A percentile compares a stretch with the other conserved stretches of the same genome.
phyloP scores from a whole-genome alignment of 2,329 filamentous ascomycete species.

The Neofusicoccum cordaticola region DNA sequence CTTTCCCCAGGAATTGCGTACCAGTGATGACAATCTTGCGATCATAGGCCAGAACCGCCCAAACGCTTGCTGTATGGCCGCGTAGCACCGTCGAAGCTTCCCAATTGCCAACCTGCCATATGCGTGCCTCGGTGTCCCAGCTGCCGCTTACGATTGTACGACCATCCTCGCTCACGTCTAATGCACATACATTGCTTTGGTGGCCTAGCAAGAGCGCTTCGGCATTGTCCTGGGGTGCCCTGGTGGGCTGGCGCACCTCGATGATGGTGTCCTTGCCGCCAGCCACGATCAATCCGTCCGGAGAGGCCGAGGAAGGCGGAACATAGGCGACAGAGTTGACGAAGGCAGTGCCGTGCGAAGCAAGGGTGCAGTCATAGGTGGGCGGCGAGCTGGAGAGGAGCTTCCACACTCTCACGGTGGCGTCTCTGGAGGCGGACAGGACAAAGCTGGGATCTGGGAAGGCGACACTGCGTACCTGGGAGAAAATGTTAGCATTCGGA shows the following conservation, averaged over 20 bases:
- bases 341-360: constrained; percentile 77
- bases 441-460: constrained; percentile 72
- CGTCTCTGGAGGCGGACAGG: constrained; percentile 86
- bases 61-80: constrained; percentile 80
- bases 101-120: constrained; percentile 87
- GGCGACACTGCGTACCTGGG: constrained; percentile 78
- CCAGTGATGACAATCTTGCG: constrained; percentile 75
- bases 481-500: neutral
- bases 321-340: constrained; percentile 82
- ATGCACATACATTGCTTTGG: constrained; percentile 78
- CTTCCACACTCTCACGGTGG: constrained; percentile 84
- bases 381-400: constrained; percentile 64
- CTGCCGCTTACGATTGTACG: constrained; percentile 82
- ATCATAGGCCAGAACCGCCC: constrained; percentile 86
- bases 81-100: constrained; percentile 68
- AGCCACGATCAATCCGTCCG: constrained; percentile 79
- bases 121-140: constrained; percentile 84
- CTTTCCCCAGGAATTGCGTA: constrained; percentile 24
- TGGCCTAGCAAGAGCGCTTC: constrained; percentile 86
- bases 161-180: constrained; percentile 73
- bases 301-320: constrained; percentile 63
- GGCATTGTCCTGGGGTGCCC: constrained; percentile 69
- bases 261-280: constrained; percentile 91
- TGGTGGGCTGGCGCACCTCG: constrained; percentile 74
- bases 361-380: constrained; percentile 72